These are phyloP conservation scores for Nicotiana otophora DNA, from an alignment of 257 asterid genomes.

Conservation along the genomic window DNA sequence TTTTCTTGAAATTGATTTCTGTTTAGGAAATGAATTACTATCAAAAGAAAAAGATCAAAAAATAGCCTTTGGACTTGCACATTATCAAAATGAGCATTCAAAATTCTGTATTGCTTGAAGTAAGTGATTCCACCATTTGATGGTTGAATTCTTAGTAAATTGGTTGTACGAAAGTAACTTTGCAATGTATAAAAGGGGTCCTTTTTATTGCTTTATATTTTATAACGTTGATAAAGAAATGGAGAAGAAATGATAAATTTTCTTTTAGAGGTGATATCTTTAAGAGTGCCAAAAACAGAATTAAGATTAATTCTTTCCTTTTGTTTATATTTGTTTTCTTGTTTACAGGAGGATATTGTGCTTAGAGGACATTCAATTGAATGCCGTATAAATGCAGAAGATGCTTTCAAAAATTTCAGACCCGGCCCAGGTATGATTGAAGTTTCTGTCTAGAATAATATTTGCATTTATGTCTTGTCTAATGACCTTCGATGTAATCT, in stretches of 20 bases:
- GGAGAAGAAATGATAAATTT: background rate
- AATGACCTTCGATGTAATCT: background rate
- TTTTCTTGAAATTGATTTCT: background rate
- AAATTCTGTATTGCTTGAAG: background rate
- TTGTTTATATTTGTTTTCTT: conserved; percentile 9
- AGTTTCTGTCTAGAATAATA: background rate
- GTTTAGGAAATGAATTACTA: background rate
- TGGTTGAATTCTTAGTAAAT: background rate
- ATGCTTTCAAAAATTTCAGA: conserved; percentile 97
- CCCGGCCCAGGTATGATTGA: conserved; percentile 86
- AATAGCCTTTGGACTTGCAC: background rate
- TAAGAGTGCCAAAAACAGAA: background rate
- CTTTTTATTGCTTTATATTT: background rate
- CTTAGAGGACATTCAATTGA: conserved; percentile 94
- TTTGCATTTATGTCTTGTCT: background rate
- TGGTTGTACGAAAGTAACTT: background rate
- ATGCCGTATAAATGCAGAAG: conserved; percentile 99
- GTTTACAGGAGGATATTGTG: conserved; percentile 74
- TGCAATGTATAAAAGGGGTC: background rate
- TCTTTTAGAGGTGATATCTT: background rate
- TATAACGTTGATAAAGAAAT: background rate
- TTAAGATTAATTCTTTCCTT: background rate
- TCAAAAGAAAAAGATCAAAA: background rate
- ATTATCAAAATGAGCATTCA: background rate
- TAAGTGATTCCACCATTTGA: background rate